These are phyloP conservation scores for Tolypocladium sp. DNA, from an alignment of 2,329 filamentous ascomycete species.

Conservation along the genomic window DNA sequence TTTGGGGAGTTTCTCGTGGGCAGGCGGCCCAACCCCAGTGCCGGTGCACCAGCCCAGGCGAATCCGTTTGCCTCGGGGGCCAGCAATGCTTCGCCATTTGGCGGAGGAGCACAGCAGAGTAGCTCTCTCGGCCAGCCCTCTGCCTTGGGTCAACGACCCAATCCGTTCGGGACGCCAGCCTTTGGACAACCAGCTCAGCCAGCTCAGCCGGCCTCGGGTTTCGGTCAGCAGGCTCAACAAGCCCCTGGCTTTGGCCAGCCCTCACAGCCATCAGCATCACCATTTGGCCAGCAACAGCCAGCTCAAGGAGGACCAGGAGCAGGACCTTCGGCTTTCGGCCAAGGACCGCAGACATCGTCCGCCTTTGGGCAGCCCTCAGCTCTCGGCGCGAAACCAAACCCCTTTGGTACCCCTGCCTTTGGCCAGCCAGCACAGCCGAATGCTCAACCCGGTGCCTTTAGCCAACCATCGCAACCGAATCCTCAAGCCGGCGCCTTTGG, in stretches of 20 bases:
- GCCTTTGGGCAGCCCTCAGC: constrained; percentile 32
- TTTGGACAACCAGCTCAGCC: constrained; percentile 27
- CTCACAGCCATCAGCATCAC: constrained; percentile 8
- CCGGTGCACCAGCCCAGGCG: constrained; percentile 16
- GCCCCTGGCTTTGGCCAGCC: constrained; percentile 6
- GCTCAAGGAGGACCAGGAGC: background rate
- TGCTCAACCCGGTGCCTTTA: constrained; percentile 17
- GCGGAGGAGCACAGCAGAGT: constrained; percentile 11
- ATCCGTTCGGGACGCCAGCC: constrained; percentile 22
- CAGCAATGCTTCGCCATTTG: constrained; percentile 19
- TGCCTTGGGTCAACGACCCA: constrained; percentile 20
- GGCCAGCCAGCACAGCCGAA: constrained; percentile 24
- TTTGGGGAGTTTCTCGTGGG: constrained; percentile 36
- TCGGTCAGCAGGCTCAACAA: constrained; percentile 33
- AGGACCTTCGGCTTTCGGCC: constrained; percentile 23
- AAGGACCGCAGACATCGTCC: constrained; percentile 20
- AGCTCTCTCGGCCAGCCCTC: constrained; percentile 32
- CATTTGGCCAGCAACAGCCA: constrained; percentile 27
- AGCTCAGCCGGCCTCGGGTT: constrained; percentile 16
- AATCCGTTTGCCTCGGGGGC: constrained; percentile 32
- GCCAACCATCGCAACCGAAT: constrained; percentile 23
- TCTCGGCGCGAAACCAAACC: constrained; percentile 20
- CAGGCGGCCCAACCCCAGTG: constrained; percentile 16
- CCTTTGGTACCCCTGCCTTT: constrained; percentile 24
- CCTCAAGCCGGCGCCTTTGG: constrained; percentile 18